phyloP scores from a whole-genome alignment of 192 early-diverging fungal species.

The Chytriomyces sp. region DNA sequence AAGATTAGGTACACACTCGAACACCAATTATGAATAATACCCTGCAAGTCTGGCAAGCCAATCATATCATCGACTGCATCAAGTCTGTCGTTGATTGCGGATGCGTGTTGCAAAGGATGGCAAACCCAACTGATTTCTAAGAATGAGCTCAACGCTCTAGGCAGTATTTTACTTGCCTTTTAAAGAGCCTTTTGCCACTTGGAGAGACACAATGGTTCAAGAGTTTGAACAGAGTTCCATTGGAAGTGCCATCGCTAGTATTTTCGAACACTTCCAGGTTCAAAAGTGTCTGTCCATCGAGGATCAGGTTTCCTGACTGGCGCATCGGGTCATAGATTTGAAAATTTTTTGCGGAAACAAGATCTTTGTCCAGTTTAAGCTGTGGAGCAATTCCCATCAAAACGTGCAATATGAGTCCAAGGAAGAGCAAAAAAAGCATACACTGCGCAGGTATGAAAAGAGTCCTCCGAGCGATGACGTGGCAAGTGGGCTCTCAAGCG shows the following conservation, averaged over 20 bases:
- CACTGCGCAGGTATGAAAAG: slow-evolving; percentile 82
- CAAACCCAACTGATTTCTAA: slow-evolving; percentile 69
- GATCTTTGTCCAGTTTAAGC: slow-evolving; percentile 83
- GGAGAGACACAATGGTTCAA: slow-evolving; percentile 84
- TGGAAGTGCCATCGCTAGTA: slow-evolving; percentile 66
- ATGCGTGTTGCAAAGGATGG: slow-evolving; percentile 72
- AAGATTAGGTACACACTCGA: neutral
- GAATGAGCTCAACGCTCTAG: neutral
- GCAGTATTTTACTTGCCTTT: slow-evolving; percentile 23
- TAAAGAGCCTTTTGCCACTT: slow-evolving; percentile 66
- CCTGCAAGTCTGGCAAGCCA: slow-evolving; percentile 41
- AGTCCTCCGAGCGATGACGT: slow-evolving; percentile 73
- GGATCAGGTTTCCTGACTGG: slow-evolving; percentile 69
- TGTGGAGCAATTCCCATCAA: slow-evolving; percentile 22
- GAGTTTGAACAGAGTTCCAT: slow-evolving; percentile 84
- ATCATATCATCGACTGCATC: slow-evolving; percentile 86
- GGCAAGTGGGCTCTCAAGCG: neutral
- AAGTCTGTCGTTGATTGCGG: slow-evolving; percentile 79
- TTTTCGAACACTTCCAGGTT: slow-evolving; percentile 94
- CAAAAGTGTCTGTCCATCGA: slow-evolving; percentile 91
- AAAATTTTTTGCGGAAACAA: slow-evolving; percentile 86
- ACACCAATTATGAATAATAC: neutral
- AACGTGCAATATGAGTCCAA: neutral
- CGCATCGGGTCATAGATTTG: slow-evolving; percentile 81
- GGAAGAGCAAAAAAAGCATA: slow-evolving; percentile 26